A percentile compares a stretch with the other conserved stretches of the same genome.
Evolutionary conservation across 2,329 filamentous ascomycete species (phyloP).

Genomic region (Cercospora janseana): DNA sequence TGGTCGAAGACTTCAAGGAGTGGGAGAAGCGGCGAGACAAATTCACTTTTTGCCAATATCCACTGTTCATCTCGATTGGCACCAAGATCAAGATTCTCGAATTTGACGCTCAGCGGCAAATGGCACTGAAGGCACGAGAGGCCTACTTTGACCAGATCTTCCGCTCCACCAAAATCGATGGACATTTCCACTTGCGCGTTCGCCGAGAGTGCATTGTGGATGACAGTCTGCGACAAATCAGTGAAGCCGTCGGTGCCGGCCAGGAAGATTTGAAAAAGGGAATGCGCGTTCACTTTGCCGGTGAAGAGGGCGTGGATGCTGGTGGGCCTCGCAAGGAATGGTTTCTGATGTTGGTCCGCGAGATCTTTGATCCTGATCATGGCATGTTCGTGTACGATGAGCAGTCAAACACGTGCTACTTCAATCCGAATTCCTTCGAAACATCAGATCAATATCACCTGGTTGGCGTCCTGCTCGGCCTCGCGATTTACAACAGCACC

Average conservation of each 20-base stretch:
- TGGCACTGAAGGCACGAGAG: slow-evolving; percentile 83
- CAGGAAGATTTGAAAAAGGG: slow-evolving; percentile 89
- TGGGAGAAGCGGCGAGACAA: slow-evolving; percentile 75
- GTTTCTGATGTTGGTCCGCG: slow-evolving; percentile 83
- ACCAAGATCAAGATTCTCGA: slow-evolving; percentile 89
- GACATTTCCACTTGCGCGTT: slow-evolving; percentile 71
- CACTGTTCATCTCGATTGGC: slow-evolving; percentile 87
- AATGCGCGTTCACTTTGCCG: slow-evolving; percentile 77
- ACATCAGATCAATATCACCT: slow-evolving; percentile 90
- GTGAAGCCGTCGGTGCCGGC: slow-evolving; percentile 76
- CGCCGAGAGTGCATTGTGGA: slow-evolving; percentile 83
- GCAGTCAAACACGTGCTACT: slow-evolving; percentile 87
- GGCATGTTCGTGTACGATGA: slow-evolving; percentile 93
- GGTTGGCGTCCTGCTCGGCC: slow-evolving; percentile 79
- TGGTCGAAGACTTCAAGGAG: slow-evolving; percentile 79
- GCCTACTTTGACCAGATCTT: slow-evolving; percentile 90
- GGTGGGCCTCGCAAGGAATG: slow-evolving; percentile 90
- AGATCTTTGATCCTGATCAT: slow-evolving; percentile 88
- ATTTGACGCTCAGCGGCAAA: slow-evolving; percentile 81
- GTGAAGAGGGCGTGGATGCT: slow-evolving; percentile 88
- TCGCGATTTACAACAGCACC: slow-evolving; percentile 93
- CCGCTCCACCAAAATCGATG: slow-evolving; percentile 66
- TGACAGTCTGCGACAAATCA: slow-evolving; percentile 80
- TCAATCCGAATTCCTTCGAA: slow-evolving; percentile 86
- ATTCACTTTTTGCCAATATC: slow-evolving; percentile 89